These are phyloP conservation scores for Calonectria crousiana DNA, from an alignment of 2,329 filamentous ascomycete species.

Conservation along the genomic window DNA sequence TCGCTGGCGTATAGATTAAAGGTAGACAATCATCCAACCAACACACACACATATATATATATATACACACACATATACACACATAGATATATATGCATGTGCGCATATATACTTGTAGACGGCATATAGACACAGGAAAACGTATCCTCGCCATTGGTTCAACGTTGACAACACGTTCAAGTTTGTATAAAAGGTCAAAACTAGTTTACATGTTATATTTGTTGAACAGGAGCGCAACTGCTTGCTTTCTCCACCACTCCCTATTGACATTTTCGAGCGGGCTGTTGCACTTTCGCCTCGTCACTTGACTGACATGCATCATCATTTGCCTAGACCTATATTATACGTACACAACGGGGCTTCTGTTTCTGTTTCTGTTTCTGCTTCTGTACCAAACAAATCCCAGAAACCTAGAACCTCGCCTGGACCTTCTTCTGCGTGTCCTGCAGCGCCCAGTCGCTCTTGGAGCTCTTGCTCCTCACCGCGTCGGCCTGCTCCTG, in stretches of 20 bases:
- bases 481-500: slow-evolving; percentile 77
- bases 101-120: too few species aligned
- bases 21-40: neutral
- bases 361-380: neutral
- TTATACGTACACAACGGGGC: neutral
- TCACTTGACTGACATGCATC: too few species aligned
- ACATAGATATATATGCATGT: too few species aligned
- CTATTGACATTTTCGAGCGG: neutral
- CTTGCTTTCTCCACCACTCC: neutral
- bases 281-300: neutral
- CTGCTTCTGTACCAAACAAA: neutral
- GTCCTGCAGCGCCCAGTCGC: slow-evolving; percentile 84
- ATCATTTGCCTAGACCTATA: neutral
- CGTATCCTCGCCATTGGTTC: neutral
- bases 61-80: too few species aligned
- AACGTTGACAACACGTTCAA: neutral
- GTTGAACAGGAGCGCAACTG: neutral
- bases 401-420: slow-evolving; percentile 39
- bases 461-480: slow-evolving; percentile 74
- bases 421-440: slow-evolving; percentile 56
- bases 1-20: neutral
- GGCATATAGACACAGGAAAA: too few species aligned
- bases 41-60: neutral
- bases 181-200: neutral
- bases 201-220: neutral